A percentile compares a stretch with the other conserved stretches of the same genome.
Evolutionary conservation across 306 rosid genomes (phyloP).

Genomic region (Cicer chorassanicum): DNA sequence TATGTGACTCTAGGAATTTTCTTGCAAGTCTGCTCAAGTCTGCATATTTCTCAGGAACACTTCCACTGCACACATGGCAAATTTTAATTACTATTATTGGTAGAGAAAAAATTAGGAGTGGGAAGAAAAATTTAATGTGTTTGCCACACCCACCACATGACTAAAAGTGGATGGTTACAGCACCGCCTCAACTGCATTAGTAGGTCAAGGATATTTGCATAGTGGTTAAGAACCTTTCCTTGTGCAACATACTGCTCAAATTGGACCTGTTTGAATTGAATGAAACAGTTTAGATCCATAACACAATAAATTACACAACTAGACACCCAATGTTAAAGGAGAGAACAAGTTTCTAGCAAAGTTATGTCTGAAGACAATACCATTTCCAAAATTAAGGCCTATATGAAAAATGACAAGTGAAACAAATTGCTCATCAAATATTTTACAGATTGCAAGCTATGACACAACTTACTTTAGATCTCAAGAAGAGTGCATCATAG

Average conservation of each 20-base stretch:
- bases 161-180: conserved; percentile 87
- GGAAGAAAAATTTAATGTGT: conserved; percentile 25
- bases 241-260: conserved; percentile 83
- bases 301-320: conserved; percentile 8
- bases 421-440: background rate
- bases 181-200: conserved; percentile 85
- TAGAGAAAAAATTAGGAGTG: background rate
- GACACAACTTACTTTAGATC: conserved; percentile 68
- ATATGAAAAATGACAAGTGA: background rate
- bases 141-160: conserved; percentile 61
- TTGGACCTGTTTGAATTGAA: conserved; percentile 62
- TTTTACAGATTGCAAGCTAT: background rate
- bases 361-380: background rate
- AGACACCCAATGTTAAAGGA: background rate
- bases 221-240: conserved; percentile 83
- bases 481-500: conserved; percentile 72
- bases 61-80: conserved; percentile 49
- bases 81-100: conserved; percentile 22
- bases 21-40: conserved; percentile 49
- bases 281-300: background rate
- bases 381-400: background rate
- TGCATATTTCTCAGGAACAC: conserved; percentile 43
- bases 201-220: conserved; percentile 81
- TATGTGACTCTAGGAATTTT: conserved; percentile 42
- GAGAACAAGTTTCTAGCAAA: conserved; percentile 20